These are phyloP conservation scores for Haplosporangium sp. DNA, from an alignment of 371 early-diverging fungal genomes.

Conservation along the genomic window DNA sequence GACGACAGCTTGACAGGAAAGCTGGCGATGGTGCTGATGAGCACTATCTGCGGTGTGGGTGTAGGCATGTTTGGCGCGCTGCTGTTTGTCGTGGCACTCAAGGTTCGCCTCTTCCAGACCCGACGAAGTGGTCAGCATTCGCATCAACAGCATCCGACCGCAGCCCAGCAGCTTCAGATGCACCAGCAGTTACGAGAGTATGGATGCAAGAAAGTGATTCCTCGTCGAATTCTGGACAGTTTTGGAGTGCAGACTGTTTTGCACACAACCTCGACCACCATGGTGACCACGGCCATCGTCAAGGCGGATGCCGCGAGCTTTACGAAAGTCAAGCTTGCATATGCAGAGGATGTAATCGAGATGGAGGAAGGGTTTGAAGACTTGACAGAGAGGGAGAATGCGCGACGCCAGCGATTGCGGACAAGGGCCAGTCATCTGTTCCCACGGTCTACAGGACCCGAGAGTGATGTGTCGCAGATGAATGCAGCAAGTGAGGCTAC, in stretches of 20 bases:
- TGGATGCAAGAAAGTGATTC: conserved; percentile 28
- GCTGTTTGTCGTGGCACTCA: conserved; percentile 48
- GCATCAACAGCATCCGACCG: background rate
- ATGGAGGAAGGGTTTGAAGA: conserved; percentile 49
- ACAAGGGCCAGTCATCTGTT: conserved; percentile 10
- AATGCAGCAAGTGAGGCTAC: background rate
- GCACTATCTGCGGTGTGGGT: conserved; percentile 34
- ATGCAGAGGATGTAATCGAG: conserved; percentile 38
- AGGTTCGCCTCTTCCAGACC: conserved; percentile 35
- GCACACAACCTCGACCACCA: conserved; percentile 19
- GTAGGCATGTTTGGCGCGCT: conserved; percentile 48
- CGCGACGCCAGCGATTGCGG: conserved; percentile 14
- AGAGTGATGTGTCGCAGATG: background rate
- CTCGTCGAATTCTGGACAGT: conserved; percentile 31
- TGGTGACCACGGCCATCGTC: background rate
- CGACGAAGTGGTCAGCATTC: conserved; percentile 14
- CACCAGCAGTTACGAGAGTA: conserved; percentile 5
- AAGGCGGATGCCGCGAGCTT: background rate
- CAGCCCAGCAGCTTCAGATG: conserved; percentile 3
- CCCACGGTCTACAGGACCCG: background rate
- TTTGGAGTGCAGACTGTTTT: conserved; percentile 42
- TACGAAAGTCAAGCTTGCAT: conserved; percentile 6
- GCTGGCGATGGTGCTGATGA: conserved; percentile 46
- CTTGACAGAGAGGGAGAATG: conserved; percentile 6
- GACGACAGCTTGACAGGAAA: conserved; percentile 27